A percentile compares a stretch with the other conserved stretches of the same genome.
Conservation (phyloP, 1,284 basidiomycete species). For the Sporisorium scitamineum region DNA sequence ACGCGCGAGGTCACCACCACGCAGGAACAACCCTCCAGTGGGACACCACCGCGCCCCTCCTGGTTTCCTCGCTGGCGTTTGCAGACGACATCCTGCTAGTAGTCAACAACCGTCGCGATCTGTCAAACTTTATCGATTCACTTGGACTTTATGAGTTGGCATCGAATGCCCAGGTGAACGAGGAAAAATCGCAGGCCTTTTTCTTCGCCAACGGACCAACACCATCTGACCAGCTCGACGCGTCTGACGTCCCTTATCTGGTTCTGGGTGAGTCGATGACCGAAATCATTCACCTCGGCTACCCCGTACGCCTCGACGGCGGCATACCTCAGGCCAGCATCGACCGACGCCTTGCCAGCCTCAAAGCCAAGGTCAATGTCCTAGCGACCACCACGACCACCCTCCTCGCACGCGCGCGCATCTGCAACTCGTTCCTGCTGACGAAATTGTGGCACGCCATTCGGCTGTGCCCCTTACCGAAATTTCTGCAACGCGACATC, state of each 20-base stretch:
- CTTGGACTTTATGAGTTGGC: not conserved
- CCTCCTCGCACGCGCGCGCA: too few relatives aligned
- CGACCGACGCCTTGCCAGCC: too few relatives aligned
- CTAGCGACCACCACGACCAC: too few relatives aligned
- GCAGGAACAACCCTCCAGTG: not conserved
- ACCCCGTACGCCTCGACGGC: not conserved
- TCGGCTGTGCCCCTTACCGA: too few relatives aligned
- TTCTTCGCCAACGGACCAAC: not conserved
- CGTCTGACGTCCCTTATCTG: not conserved
- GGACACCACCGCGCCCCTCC: not conserved
- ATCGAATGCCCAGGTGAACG: not conserved
- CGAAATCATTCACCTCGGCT: not conserved
- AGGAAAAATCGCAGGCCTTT: not conserved
- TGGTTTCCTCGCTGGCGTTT: not conserved
- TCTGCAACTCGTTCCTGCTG: too few relatives aligned
- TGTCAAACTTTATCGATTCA: not conserved
- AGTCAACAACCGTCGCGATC: not conserved
- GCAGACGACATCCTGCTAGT: not conserved
- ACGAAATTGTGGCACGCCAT: too few relatives aligned
- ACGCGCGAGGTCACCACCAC: not conserved
- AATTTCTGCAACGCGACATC: too few relatives aligned
- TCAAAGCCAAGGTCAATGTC: too few relatives aligned
- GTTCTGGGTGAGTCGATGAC: not conserved
- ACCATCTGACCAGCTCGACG: not conserved
- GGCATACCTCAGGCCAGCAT: too few relatives aligned